Base-by-base conservation (phyloP, 768 basidiomycete genomes). In the Lactarius pseudohatsudake region DNA sequence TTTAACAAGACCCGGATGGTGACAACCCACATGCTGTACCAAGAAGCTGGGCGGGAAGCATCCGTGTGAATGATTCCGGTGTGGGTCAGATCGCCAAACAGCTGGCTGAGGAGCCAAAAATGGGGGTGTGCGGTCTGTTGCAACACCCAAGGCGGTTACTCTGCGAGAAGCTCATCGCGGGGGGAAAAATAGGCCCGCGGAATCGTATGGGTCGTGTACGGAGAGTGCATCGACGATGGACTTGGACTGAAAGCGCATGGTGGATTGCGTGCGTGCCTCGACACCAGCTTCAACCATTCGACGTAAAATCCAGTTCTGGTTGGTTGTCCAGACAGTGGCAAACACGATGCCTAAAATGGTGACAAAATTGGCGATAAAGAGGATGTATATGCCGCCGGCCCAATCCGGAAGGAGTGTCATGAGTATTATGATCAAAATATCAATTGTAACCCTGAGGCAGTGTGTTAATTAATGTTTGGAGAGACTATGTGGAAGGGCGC, bases 281-380 rank as follows among this genome's bases (percentile, higher is more conserved):
- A 47, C 34, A 28, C 68, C 68, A 11, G 65, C 61, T 36, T 69
- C 68, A 45, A 59, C 56, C 65, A 69, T 66, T 50, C 57, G 65
- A 30, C 68, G 65, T n/a, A 63, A 18, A 16, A 69, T 59, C 69
- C 69, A 70, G 67, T 70, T 70, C 60, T 68, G 60, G 56, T 64
- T 69, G 38, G 61, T 64, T 4, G 69, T 70, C 69, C 69, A 70
- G 36, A 70, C 69, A 1, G 69, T 70, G 40, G 69, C 69, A 22
- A 70, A 70, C 9, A 70, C 69, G 22, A 69, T 69, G 18, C 69
- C 69, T 43, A 70, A 61, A 50, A 70, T 70, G 41, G 69, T 65
- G 61, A 68, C 34, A 56, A 65, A 70, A 53, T 70, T 70, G 53
- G 68, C 57, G 7, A 64, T 11, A 18, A 62, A 69, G 41, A 70